Conservation (phyloP, 257 asterid species). For the Nyctanthes arbortristis region DNA sequence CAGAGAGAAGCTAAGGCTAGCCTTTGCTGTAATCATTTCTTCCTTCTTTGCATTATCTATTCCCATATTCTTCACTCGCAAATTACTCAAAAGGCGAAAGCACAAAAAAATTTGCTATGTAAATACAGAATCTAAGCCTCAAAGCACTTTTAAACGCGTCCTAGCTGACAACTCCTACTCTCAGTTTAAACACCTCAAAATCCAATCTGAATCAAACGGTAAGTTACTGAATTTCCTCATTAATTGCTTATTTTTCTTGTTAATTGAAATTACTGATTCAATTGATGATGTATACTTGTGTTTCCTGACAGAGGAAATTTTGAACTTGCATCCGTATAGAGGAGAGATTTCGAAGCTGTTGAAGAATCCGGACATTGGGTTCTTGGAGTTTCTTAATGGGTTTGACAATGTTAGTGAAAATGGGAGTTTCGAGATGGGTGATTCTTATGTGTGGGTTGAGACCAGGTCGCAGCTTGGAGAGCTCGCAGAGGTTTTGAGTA, state of each 20-base stretch:
- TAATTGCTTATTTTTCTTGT: background rate
- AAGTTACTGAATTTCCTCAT: conserved; percentile 5
- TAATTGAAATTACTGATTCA: background rate
- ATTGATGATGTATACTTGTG: conserved; percentile 1
- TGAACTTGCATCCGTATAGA: conserved; percentile 74
- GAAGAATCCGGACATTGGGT: conserved; percentile 49
- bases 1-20: conserved; percentile 37
- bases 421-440: conserved; percentile 43
- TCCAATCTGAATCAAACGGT: conserved; percentile 41
- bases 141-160: conserved; percentile 64
- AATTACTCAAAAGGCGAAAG: conserved; percentile 28
- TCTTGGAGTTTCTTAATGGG: conserved; percentile 47
- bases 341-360: conserved; percentile 56
- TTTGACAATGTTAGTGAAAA: conserved; percentile 21
- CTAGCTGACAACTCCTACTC: conserved; percentile 82
- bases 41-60: conserved; percentile 52
- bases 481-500: conserved; percentile 60
- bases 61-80: conserved; percentile 45
- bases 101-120: conserved; percentile 55
- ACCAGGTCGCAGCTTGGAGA: conserved; percentile 53
- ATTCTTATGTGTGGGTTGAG: conserved; percentile 66
- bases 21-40: conserved; percentile 46
- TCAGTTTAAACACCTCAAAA: conserved; percentile 75
- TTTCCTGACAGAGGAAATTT: conserved; percentile 42
- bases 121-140: conserved; percentile 64